A percentile compares a stretch with the other conserved stretches of the same genome.
phyloP scores from a whole-genome alignment of 179 eudicot genomes.

The Pouteria campechiana region DNA sequence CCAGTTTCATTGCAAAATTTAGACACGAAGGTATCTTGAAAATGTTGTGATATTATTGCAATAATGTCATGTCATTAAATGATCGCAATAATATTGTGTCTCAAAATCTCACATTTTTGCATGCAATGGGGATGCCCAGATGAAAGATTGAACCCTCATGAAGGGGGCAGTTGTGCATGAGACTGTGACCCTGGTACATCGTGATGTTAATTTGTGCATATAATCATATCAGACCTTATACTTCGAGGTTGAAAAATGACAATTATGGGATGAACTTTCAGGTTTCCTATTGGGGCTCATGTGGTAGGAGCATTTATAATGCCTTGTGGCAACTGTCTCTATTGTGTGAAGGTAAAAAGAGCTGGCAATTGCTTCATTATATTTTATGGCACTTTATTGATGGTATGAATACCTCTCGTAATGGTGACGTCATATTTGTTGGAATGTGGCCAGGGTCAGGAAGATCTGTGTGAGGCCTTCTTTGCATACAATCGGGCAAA shows the following conservation, averaged over 20 bases:
- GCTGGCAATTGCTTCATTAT: neutral
- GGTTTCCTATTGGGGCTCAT: constrained; percentile 82
- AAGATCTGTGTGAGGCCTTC: constrained; percentile 89
- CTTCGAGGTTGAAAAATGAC: too few relatives aligned
- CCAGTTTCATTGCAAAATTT: too few relatives aligned
- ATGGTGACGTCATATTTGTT: neutral
- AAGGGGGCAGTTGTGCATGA: constrained; percentile 1
- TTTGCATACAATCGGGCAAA: constrained; percentile 96
- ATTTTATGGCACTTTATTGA: neutral
- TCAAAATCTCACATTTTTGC: neutral
- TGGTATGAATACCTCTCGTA: neutral
- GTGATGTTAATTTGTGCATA: too few relatives aligned
- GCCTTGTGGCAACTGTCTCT: constrained; percentile 96
- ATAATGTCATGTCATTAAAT: too few relatives aligned
- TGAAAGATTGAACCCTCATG: constrained; percentile 4
- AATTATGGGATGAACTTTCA: constrained; percentile 26
- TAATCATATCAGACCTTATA: too few relatives aligned
- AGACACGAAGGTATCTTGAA: too few relatives aligned
- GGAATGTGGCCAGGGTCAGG: constrained; percentile 64
- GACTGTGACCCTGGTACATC: too few relatives aligned
- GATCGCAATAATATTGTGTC: too few relatives aligned
- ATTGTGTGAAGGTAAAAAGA: constrained; percentile 69
- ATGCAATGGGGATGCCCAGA: neutral
- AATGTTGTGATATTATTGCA: too few relatives aligned
- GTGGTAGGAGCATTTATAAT: constrained; percentile 97